Conservation (phyloP, 139 green algal species). For the Chlorella sorokiniana region DNA sequence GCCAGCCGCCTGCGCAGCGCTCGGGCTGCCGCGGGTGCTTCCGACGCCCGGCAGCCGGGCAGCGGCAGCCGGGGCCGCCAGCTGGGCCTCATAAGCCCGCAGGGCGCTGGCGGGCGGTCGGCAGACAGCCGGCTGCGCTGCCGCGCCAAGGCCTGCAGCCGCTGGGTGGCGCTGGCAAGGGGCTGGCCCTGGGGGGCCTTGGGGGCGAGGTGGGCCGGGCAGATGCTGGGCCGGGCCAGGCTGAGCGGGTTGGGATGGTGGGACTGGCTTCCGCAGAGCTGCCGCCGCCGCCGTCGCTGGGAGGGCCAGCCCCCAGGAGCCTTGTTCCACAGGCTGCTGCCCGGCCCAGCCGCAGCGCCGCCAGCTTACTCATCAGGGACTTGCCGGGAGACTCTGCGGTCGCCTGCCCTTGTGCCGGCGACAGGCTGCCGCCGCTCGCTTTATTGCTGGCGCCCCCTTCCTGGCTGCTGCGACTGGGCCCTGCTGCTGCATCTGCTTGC, state of each 20-base stretch:
- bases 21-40: not conserved
- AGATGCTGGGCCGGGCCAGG: too few species aligned
- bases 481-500: not conserved
- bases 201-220: too few species aligned
- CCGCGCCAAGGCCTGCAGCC: conserved; percentile 1
- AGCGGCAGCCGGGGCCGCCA: not conserved
- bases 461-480: too few species aligned
- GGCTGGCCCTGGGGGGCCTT: too few species aligned
- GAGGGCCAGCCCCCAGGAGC: too few species aligned
- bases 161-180: not conserved
- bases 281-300: not conserved
- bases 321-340: not conserved
- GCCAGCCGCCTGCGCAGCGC: not conserved
- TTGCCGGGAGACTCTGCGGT: not conserved
- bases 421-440: too few species aligned
- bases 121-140: conserved; percentile 22
- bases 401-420: not conserved
- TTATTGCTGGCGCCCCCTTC: too few species aligned
- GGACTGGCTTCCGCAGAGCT: too few species aligned
- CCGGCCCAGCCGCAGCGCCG: not conserved
- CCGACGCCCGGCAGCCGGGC: not conserved
- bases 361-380: not conserved
- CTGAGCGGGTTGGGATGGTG: too few species aligned
- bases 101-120: not conserved
- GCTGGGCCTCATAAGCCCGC: not conserved